These are phyloP conservation scores for Hydrangea macrophylla DNA, from an alignment of 148 eudicot species.

Conservation along the genomic window DNA sequence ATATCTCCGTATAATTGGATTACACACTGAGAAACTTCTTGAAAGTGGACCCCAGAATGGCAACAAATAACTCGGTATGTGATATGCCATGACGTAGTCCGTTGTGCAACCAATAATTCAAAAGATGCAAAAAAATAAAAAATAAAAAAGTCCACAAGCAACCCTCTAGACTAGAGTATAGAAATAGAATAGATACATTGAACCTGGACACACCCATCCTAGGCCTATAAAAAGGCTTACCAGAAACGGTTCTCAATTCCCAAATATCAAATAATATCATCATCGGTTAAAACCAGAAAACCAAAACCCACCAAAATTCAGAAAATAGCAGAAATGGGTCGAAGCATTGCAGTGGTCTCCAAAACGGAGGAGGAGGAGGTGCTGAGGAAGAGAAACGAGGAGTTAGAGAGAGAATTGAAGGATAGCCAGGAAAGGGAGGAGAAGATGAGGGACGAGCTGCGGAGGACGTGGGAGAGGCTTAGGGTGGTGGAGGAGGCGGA, in stretches of 20 bases:
- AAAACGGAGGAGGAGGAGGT: slow-evolving; percentile 10
- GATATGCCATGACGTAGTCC: too few relatives aligned
- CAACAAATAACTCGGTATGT: too few relatives aligned
- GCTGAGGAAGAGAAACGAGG: slow-evolving; percentile 42
- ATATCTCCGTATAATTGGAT: too few relatives aligned
- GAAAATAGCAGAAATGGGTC: background rate
- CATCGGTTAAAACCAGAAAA: background rate
- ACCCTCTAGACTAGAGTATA: too few relatives aligned
- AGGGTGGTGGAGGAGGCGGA: slow-evolving; percentile 74
- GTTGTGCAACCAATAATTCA: too few relatives aligned
- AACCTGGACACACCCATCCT: background rate
- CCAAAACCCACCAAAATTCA: background rate
- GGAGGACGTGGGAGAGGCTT: slow-evolving; percentile 30
- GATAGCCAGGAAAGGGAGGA: slow-evolving; percentile 50
- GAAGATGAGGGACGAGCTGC: slow-evolving; percentile 39
- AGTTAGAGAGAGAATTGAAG: slow-evolving; percentile 50
- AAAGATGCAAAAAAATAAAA: too few relatives aligned
- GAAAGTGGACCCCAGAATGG: too few relatives aligned
- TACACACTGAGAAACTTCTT: too few relatives aligned
- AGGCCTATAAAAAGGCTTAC: background rate
- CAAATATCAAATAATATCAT: background rate
- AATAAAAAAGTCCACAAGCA: too few relatives aligned
- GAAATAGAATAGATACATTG: slow-evolving; percentile 16
- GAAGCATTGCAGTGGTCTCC: slow-evolving; percentile 5
- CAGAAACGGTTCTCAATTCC: background rate